Evolutionary conservation across 371 early-diverging fungal species (phyloP), one percentile per base, ranked within the genome.

Genomic region (Mucor circinelloides): DNA sequence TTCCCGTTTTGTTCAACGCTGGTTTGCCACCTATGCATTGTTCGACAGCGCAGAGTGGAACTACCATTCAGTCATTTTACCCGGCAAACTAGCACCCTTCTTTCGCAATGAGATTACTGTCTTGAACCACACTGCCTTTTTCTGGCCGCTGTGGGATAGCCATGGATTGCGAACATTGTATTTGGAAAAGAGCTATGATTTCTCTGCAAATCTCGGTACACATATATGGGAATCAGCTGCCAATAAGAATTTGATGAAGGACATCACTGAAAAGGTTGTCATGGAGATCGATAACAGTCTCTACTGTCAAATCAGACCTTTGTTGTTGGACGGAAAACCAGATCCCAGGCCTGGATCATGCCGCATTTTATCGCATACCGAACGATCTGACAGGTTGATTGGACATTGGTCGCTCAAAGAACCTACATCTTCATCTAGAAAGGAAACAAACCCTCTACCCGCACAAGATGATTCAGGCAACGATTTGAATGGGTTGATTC

Each of bases 161-260:
- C 59, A 63, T 31, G 84, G 84, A 2, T 61, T 84, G 50, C 76
- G 82, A 36, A 75, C 80, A 2, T 42, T 80, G 30, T 84, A 69
- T 65, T 46, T 81, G 17, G 80, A 84, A 61, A 81, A 84, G 42
- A 74, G 74, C 0, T 81, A 81, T 52, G 76, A 75, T 50, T 84
- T 76, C 25, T 67, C 68, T 17, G 67, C 63, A n/a, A 84, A 80
- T 60, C 40, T 76, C 5, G 84, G 77, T 5, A 78, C 77, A 0
- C 84, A 84, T 62, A 69, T 81, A 30, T 84, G 84, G 84, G 84
- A 81, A 71, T 81, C 81, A 9, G 82, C 82, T 6, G 78, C 84
- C 10, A 81, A 78, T 12, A 74, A 73, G 27, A 75, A 81, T 46
- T 60, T 84, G 38, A 79, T 81, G 80, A 68, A 70, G 17, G 80